Percentiles rank a stretch among this genome's conserved stretches.
Conservation (phyloP, 768 basidiomycete species). For the Tremella fuciformis region DNA sequence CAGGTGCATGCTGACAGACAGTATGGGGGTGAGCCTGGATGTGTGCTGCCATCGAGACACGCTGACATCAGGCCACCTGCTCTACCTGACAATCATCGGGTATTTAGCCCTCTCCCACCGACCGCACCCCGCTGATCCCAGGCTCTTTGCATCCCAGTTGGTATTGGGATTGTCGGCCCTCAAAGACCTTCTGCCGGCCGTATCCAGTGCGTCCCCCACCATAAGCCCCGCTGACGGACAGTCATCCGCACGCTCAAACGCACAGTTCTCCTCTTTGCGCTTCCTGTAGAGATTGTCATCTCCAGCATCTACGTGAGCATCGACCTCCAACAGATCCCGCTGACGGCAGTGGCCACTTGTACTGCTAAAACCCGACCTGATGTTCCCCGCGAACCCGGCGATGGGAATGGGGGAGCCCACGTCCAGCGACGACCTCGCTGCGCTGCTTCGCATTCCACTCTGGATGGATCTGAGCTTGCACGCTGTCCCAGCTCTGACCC, state of each 20-base stretch:
- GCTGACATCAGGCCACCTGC: constrained; percentile 58
- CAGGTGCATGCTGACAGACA: constrained; percentile 11
- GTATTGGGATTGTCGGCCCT: constrained; percentile 55
- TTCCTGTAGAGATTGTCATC: constrained; percentile 64
- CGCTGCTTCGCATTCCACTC: constrained; percentile 56
- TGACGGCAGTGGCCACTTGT: constrained; percentile 60
- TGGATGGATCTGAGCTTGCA: constrained; percentile 66
- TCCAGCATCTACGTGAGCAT: constrained; percentile 59
- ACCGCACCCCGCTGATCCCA: constrained; percentile 13
- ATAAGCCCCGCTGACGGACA: constrained; percentile 27
- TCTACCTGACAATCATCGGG: constrained; percentile 79
- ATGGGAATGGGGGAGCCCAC: constrained; percentile 38
- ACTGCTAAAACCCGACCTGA: constrained; percentile 60
- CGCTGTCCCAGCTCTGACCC: constrained; percentile 60
- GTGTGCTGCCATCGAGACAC: background rate
- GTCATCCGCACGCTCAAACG: constrained; percentile 59
- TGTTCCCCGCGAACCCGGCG: constrained; percentile 54
- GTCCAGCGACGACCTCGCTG: constrained; percentile 13
- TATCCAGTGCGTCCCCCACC: constrained; percentile 47
- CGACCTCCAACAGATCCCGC: background rate
- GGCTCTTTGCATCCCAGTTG: constrained; percentile 53
- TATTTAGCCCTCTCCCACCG: constrained; percentile 39
- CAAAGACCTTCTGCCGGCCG: constrained; percentile 55
- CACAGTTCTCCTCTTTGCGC: constrained; percentile 61
- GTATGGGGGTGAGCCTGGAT: constrained; percentile 40